Conservation (phyloP, 2,329 filamentous ascomycete species). For the Xylaria digitata region DNA sequence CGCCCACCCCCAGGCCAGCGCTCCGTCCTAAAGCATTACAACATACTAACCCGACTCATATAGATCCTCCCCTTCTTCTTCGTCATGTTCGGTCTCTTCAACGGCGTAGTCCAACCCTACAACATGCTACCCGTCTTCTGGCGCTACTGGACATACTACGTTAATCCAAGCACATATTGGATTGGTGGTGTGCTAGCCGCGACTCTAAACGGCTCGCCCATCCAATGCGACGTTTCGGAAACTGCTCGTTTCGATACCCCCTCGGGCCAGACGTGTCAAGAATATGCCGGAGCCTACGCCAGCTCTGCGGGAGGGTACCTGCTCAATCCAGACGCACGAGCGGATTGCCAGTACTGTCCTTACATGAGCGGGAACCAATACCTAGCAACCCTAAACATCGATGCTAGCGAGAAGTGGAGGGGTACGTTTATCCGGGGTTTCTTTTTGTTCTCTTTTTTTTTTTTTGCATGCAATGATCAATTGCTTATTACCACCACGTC, state of each 20-base stretch:
- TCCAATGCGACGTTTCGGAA: slow-evolving; percentile 60
- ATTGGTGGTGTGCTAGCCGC: slow-evolving; percentile 76
- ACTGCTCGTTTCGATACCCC: slow-evolving; percentile 68
- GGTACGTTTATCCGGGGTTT: slow-evolving; percentile 51
- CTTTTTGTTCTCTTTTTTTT: background rate
- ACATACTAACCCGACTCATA: slow-evolving; percentile 1
- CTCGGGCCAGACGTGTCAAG: slow-evolving; percentile 69
- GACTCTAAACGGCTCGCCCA: slow-evolving; percentile 63
- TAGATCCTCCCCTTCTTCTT: slow-evolving; percentile 81
- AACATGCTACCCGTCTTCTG: slow-evolving; percentile 74
- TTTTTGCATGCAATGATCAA: too few relatives aligned
- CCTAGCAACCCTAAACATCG: slow-evolving; percentile 65
- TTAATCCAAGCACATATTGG: slow-evolving; percentile 75
- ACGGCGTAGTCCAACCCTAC: slow-evolving; percentile 80
- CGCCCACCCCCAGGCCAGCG: too few relatives aligned
- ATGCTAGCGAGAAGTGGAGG: slow-evolving; percentile 72
- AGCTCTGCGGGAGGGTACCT: slow-evolving; percentile 68
- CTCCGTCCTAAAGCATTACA: background rate
- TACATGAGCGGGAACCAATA: slow-evolving; percentile 70
- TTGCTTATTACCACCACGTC: background rate
- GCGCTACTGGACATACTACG: slow-evolving; percentile 77
- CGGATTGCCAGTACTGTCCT: slow-evolving; percentile 76
- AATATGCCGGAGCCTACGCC: slow-evolving; percentile 73
- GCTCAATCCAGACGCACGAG: slow-evolving; percentile 67
- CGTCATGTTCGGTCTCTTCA: slow-evolving; percentile 80